These are phyloP conservation scores for Mortierella sp. DNA, from an alignment of 371 early-diverging fungal genomes.

Conservation along the genomic window DNA sequence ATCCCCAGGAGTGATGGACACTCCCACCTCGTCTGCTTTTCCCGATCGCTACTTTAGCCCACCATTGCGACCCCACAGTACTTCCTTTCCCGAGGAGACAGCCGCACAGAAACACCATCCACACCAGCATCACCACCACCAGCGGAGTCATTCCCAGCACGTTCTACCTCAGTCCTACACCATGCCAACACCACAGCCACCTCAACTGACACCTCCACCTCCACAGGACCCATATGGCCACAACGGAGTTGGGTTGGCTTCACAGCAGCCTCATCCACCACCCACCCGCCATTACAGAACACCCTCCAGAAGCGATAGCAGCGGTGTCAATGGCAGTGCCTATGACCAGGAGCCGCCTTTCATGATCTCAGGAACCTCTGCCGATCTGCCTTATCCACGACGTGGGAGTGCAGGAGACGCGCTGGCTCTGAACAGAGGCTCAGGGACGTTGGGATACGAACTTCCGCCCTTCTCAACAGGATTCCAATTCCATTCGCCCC, in stretches of 20 bases:
- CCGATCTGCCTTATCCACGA: too few species aligned
- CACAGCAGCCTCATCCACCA: neutral
- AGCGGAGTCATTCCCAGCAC: neutral
- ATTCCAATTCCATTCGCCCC: neutral
- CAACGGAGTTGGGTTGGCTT: neutral
- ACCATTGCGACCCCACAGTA: neutral
- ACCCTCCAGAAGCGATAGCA: neutral
- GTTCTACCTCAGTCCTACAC: neutral
- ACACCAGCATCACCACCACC: neutral
- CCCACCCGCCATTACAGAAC: neutral
- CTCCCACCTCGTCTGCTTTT: too few species aligned
- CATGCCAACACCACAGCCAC: neutral
- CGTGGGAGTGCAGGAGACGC: too few species aligned
- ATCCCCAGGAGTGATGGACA: too few species aligned
- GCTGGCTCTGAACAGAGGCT: too few species aligned
- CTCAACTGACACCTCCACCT: neutral
- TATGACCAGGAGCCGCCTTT: neutral
- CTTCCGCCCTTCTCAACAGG: neutral
- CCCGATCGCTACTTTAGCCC: neutral
- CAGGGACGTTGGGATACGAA: too few species aligned
- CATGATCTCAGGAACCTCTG: too few species aligned
- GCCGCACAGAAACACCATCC: neutral
- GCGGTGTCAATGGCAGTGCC: conserved; percentile 3
- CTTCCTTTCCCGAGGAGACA: too few species aligned
- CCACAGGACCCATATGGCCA: neutral